These are phyloP conservation scores for Theobroma grandiflorum DNA, from an alignment of 441 rosid species.

Conservation along the genomic window DNA sequence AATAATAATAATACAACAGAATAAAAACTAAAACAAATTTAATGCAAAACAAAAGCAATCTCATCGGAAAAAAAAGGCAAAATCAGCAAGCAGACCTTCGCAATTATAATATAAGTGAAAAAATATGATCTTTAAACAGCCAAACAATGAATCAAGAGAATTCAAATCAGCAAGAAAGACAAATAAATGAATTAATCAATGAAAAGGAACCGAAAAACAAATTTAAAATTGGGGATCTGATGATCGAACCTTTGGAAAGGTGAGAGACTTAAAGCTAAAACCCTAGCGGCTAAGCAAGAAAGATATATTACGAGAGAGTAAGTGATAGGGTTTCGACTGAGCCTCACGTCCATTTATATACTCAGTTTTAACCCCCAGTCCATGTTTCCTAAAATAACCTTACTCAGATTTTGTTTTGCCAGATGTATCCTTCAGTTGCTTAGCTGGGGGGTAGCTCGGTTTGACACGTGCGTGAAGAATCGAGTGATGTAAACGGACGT, in stretches of 20 bases:
- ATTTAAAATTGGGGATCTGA: not conserved
- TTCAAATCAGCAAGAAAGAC: not conserved
- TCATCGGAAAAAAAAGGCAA: not conserved
- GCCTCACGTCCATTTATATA: not conserved
- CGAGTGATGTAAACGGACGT: not conserved
- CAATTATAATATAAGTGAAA: not conserved
- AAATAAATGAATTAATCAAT: not conserved
- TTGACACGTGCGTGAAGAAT: not conserved
- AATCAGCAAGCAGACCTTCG: not conserved
- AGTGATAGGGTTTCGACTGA: not conserved
- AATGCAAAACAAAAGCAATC: not conserved
- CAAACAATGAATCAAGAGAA: not conserved
- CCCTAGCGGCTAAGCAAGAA: not conserved
- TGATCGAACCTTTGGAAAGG: not conserved
- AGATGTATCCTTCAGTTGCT: not conserved
- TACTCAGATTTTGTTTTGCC: not conserved
- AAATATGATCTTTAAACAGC: not conserved
- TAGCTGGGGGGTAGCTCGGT: not conserved
- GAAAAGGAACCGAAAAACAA: not conserved
- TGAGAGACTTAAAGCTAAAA: not conserved
- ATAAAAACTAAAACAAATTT: not conserved
- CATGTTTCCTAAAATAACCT: constrained; percentile 2
- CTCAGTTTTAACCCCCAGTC: not conserved
- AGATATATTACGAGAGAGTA: not conserved
- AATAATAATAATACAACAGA: too few relatives aligned